Evolutionary conservation across 2,329 filamentous ascomycete genomes (phyloP).

Genomic region (Arthrobotrys sphaeroides): DNA sequence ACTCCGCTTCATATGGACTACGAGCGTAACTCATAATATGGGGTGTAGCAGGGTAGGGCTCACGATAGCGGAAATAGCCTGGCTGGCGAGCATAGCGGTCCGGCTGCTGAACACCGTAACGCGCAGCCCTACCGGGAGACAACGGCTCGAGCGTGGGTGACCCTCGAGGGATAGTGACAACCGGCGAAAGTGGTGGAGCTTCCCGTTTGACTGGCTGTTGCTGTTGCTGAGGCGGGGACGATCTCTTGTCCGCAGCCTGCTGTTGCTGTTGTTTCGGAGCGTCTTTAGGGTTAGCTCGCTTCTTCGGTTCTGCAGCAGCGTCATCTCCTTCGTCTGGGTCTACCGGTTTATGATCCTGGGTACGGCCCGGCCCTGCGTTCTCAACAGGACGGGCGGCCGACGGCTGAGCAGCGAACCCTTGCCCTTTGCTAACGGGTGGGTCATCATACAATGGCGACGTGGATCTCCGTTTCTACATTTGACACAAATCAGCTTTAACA

Average conservation of each 20-base stretch:
- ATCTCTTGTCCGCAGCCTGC: constrained; percentile 24
- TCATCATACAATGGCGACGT: constrained; percentile 46
- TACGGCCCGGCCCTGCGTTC: constrained; percentile 1
- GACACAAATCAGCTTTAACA: constrained; percentile 31
- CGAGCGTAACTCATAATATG: constrained; percentile 34
- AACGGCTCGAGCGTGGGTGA: constrained; percentile 43
- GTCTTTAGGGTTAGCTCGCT: constrained; percentile 34
- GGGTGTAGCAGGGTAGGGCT: constrained; percentile 33
- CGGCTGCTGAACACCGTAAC: constrained; percentile 26
- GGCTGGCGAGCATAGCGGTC: constrained; percentile 30
- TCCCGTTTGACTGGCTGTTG: constrained; percentile 32
- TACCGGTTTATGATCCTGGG: constrained; percentile 32
- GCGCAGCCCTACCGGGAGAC: constrained; percentile 35
- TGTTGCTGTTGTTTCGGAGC: not conserved
- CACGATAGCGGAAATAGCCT: constrained; percentile 48
- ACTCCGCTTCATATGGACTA: constrained; percentile 39
- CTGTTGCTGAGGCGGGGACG: not conserved
- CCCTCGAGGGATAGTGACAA: constrained; percentile 38
- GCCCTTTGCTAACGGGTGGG: constrained; percentile 4
- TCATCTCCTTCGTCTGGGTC: constrained; percentile 40
- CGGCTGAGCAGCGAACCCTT: constrained; percentile 21
- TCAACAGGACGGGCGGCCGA: constrained; percentile 24
- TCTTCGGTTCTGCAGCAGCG: constrained; percentile 17
- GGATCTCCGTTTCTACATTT: constrained; percentile 40
- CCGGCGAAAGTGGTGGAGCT: constrained; percentile 40